Evolutionary conservation across 2,329 filamentous ascomycete genomes (phyloP), one percentile per base, ranked within the genome.

Genomic region (Sporothrix schenckii): DNA sequence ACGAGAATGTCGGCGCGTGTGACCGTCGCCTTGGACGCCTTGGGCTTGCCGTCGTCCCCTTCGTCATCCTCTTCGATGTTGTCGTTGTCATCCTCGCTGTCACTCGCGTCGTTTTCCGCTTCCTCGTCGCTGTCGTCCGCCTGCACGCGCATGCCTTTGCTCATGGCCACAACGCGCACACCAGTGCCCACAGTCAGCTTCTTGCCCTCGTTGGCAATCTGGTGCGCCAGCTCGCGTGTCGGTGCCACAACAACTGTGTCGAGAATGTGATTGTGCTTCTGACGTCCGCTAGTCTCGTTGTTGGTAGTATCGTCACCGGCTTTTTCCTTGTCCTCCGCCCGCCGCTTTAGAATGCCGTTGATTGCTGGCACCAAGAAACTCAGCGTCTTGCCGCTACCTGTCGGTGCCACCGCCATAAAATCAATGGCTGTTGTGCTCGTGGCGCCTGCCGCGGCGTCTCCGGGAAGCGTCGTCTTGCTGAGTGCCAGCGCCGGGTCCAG

Each of bases 371-470:
- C 91, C 76, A 98, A 80, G 76, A 97, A 99, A 21, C 93, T 93
- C 73, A 99, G 83, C 0, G 95, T 99, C 83, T 99, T 99, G 58
- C 95, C 95, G 78, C 94, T 98, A 30, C 95, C 95, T 0, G 95
- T 99, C 1, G 95, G 95, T 3, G 95, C 95, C 56, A 98, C 89
- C 0, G 92, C 92, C 73, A 99, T 80, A 52, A 99, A 88, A 81
- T 99, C 90, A 4, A 94, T 83, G 14, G 79, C 79, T 76, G 75
- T 24, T 24, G 80, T 79, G 27, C 76, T 77, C 34, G 19, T 47
- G 27, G 41, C 3, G 19, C 16, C 14, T 19, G 41, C 49, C 39
- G 2, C 78, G 80, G 4, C 34, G 39, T 27, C 65, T 39, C 39
- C 52, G 30, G 49, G 14, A 41, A 49, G 50, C n/a, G 52, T 67